Evolutionary conservation across 2,329 filamentous ascomycete species (phyloP), one percentile per base, ranked within the genome.

Genomic region (Orbilia quercus): DNA sequence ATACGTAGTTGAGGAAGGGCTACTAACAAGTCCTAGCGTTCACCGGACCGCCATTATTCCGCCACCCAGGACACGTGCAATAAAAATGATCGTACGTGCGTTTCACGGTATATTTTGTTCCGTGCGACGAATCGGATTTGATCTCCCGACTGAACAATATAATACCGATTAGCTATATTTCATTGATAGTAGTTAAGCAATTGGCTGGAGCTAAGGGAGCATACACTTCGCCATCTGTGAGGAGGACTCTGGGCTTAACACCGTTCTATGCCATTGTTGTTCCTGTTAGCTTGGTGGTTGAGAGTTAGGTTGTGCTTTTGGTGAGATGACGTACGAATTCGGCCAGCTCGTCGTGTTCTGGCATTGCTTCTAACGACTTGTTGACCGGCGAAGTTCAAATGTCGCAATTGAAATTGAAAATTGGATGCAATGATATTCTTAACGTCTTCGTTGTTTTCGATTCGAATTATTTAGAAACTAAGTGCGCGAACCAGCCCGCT

Each of bases 61-160:
- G 53, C 76, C 76, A 77, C 25, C 31, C 50, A 16, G 58, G 66
- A 51, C 76, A 77, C n/a, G 74, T 76, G 38, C 76, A 77, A 31
- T 76, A 69, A 57, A 69, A 77, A 45, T 76, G 76, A 54, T 76
- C 71, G 18, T 53, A 67, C 4, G 72, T 74, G 28, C 76, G 75
- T 44, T 75, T 76, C 28, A 77, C 67, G 9, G 67, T 75, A 47
- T 76, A 77, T 16, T 50, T 76, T 42, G 50, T 72, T 9, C 54
- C 34, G 2, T 62, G 57, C 9, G 67, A 69, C 12, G 67, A 71
- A 25, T 77, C 66, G 7, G 76, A 77, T 22, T 73, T 71, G 34
- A 76, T 75, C 12, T 75, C 48, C 25, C 74, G 50, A 50, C 59
- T 64, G 25, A n/a, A n/a, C n/a, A n/a, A n/a, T n/a, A n/a, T n/a